Base-by-base conservation (phyloP, 1,139 yeast genomes). In the Candida anutae region DNA sequence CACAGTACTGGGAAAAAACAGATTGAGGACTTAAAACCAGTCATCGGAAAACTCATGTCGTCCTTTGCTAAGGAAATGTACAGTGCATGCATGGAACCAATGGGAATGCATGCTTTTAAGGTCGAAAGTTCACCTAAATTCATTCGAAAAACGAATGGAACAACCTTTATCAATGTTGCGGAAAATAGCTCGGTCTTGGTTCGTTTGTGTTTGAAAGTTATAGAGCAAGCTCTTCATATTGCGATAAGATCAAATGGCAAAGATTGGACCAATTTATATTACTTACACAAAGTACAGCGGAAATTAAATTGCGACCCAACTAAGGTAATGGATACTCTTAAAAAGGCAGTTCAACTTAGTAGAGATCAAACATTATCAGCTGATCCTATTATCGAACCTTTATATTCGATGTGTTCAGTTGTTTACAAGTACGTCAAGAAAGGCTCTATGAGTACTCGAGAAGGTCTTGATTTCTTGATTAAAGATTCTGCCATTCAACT, bases 381-480 rank as follows among this genome's bases (percentile, higher is more conserved):
- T n/a, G 90, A 76, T 26, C 63, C 66, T 1, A 57, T 76, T 4
- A 52, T 84, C 22, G 95, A 84, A 42, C 88, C 95, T 0, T 84
- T 78, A 45, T 85, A 85, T 44, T 61, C 66, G 28, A 47, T 80
- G 10, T 69, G 82, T 20, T 65, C 87, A 0, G 38, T 71, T 28
- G 46, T 73, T 6, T 77, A 69, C 55, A 85, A 85, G 47, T 68
- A 66, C 31, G 74, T 69, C 9, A 61, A 56, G 28, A 20, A 28
- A 0, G 66, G 53, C 0, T 30, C 45, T 11, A 24, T 82, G 1
- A 24, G 50, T 0, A 37, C 60, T 1, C 42, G 36, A 0, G 49
- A 48, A 2, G 85, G 73, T 0, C 12, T 66, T 6, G 35, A 42
- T 1, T 56, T 46, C 31, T 39, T 83, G 12, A 42, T 42, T n/a